Evolutionary conservation across 495 filamentous ascomycete genomes (phyloP), one percentile per base, ranked within the genome.

Genomic region (Xylaria scruposa): DNA sequence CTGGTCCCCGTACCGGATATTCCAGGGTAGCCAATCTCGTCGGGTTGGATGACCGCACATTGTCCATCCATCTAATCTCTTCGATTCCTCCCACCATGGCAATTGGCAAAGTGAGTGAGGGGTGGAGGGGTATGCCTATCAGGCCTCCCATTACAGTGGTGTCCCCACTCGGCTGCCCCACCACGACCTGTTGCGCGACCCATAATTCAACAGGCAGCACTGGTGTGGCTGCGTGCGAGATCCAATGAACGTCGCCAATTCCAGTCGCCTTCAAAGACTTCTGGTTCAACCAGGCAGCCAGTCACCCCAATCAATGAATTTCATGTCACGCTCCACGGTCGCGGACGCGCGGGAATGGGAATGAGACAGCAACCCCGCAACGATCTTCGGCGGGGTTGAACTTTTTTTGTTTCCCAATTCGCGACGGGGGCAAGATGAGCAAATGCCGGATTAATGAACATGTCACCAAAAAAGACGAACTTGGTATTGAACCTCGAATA

Each of bases 301-400:
- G 58, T 5, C 10, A 21, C 68, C 47, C 68, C 68, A 54, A 70
- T 53, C 42, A 53, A 61, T n/a, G 21, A 33, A 26, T 42, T 36
- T 56, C 65, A 59, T 49, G 51, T 47, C 54, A 46, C 24, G 19
- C 29, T 49, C 42, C 42, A 9, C 44, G 26, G 64, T 38, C 44
- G 64, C 26, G 64, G 10, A 61, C 29, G 24, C 53, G 49, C 51
- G 21, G 40, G 38, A 47, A 31, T 46, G 19, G 46, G 24, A 53
- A 59, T 49, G 42, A 59, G 42, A 61, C 29, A 54, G 24, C 53
- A 31, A 64, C 47, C 68, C 68, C 68, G 68, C 68, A 63, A 64
- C 68, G 31, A 44, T 64, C 59, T 64, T 67, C 40, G 59, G 68
- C 36, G 68, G 68, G 68, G 68, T 54, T 56, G n/a, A 54, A 26